Base-by-base conservation (phyloP, 768 basidiomycete species). In the Porpolomopsis calyptriformis region DNA sequence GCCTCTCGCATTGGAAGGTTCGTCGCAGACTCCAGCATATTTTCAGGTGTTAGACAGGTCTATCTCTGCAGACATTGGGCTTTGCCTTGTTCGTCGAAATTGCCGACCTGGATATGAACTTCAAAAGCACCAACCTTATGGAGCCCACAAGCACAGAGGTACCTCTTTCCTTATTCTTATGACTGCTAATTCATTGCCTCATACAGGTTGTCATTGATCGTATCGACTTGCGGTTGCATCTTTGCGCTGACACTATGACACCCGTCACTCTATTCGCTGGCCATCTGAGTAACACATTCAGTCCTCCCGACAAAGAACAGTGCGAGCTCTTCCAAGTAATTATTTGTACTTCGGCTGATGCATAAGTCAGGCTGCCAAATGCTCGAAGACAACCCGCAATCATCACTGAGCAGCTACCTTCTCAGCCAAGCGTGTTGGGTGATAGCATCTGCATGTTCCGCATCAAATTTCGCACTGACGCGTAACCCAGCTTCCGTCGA, bases 241-340 rank as follows among this genome's bases (percentile, higher is more conserved):
- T 88, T 20, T 88, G 85, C 56, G 87, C 89, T 9, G 88, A 91
- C 59, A 85, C 86, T 1, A 62, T 82, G 45, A 62, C 68, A 5
- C 74, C 77, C 1, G 61, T 90, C 23, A 65, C 71, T 1, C 68
- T 71, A 4, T 77, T 88, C 54, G 68, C 71, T 25, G 59, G 64
- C 19, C 77, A 80, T 54, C 52, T 85, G 43, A 59, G 62, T 1
- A 62, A 68, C n/a, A 55, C 67, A 5, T 70, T 77, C 53, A 62
- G 62, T 24, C 54, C 67, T 20, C 50, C 60, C 4, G 56, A 58
- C 5, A 60, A 64, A 12, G 53, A 62, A 22, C 55, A 56, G 65
- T 64, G 49, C 14, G 29, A 35, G 55, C 34, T 31, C 23, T 14
- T 14, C 29, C 22, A 19, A 31, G 26, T 45, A 4, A 25, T 18